phyloP scores from a whole-genome alignment of 345 rosid genomes.

The Eucalyptus guilfoylei region DNA sequence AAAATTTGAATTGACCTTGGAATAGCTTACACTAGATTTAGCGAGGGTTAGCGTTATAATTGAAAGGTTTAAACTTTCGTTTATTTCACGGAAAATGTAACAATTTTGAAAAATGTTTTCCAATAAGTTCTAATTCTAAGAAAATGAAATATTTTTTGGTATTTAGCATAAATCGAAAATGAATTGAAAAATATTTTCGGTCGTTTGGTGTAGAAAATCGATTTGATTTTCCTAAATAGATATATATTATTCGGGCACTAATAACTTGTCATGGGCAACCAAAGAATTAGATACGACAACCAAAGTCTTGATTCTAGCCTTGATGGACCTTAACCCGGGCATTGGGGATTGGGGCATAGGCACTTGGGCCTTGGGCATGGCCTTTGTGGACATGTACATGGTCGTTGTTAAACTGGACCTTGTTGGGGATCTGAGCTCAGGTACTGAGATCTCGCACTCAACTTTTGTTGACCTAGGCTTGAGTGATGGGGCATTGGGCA shows the following conservation, averaged over 20 bases:
- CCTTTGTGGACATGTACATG: neutral
- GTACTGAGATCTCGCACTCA: accelerated
- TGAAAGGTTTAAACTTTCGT: too few species aligned
- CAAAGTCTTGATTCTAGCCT: too few species aligned
- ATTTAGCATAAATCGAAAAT: accelerated
- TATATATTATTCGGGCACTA: too few species aligned
- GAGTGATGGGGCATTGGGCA: accelerated
- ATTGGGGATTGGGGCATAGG: too few species aligned
- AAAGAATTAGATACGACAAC: accelerated
- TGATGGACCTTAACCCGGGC: accelerated
- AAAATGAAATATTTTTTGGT: too few species aligned
- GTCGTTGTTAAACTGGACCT: accelerated
- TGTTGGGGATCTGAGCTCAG: accelerated
- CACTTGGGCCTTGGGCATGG: too few species aligned
- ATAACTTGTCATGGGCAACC: too few species aligned
- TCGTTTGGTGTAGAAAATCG: accelerated
- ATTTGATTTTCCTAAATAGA: too few species aligned
- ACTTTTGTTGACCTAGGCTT: neutral
- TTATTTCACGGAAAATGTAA: accelerated
- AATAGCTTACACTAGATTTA: accelerated
- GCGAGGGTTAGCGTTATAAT: accelerated
- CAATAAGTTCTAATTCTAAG: too few species aligned
- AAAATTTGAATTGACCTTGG: too few species aligned
- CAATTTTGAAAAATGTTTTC: too few species aligned
- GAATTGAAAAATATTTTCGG: too few species aligned